A percentile compares a stretch with the other conserved stretches of the same genome.
Conservation (phyloP, 2,329 filamentous ascomycete genomes). For the Pseudogymnoascus sp. region DNA sequence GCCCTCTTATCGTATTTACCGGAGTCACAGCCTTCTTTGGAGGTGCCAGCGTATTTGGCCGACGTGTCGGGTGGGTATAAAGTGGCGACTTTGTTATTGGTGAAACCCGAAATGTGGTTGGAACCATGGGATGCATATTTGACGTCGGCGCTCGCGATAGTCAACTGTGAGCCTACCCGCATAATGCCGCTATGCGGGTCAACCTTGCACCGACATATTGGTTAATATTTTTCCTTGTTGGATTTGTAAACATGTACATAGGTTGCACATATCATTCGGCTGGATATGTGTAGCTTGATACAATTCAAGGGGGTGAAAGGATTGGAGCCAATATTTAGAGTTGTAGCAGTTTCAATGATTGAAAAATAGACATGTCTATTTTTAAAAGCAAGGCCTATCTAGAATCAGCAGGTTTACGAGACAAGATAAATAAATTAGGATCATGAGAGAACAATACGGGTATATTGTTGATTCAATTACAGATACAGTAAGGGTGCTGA, state of each 20-base stretch:
- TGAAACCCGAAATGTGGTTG: background rate
- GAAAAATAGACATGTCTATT: background rate
- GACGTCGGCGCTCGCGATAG: conserved; percentile 1
- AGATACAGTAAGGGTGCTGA: conserved; percentile 1
- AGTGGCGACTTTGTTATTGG: background rate
- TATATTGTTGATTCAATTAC: background rate
- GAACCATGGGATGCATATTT: background rate
- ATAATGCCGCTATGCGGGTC: background rate
- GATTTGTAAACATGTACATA: background rate
- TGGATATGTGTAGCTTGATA: background rate
- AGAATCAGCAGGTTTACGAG: background rate
- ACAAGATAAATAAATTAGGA: background rate
- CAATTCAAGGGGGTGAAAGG: background rate
- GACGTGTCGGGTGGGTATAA: conserved; percentile 22
- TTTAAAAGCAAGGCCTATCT: background rate
- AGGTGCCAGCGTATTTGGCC: conserved; percentile 36
- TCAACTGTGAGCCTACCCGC: background rate
- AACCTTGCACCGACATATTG: background rate
- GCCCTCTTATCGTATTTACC: conserved; percentile 20
- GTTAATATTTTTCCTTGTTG: background rate
- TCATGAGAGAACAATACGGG: background rate
- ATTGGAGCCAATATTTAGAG: background rate
- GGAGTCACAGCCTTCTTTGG: conserved; percentile 21
- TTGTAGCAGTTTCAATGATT: background rate
- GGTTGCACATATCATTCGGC: background rate